Evolutionary conservation across 192 early-diverging fungal genomes (phyloP).

Genomic region (Entophlyctis helioformis): DNA sequence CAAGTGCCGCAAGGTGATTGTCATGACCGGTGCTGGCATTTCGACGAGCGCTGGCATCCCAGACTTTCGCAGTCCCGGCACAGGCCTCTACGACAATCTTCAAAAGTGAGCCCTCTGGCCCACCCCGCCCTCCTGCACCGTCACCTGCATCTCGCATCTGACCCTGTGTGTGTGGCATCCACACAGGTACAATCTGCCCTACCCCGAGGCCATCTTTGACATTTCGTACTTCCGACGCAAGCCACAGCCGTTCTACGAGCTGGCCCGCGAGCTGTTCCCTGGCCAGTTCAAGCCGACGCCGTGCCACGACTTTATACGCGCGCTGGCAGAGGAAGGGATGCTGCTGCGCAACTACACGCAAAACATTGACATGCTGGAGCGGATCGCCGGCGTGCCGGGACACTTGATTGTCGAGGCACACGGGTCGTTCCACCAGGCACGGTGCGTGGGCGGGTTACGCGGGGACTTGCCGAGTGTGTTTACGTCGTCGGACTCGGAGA

Average conservation of each 20-base stretch:
- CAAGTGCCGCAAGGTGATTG: constrained; percentile 8
- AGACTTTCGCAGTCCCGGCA: constrained; percentile 74
- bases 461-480: too few relatives aligned
- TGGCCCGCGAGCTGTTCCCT: constrained; percentile 86
- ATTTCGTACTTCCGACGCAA: constrained; percentile 75
- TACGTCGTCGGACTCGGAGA: too few relatives aligned
- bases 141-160: not conserved
- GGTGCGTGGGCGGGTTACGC: constrained; percentile 59
- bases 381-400: constrained; percentile 60
- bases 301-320: constrained; percentile 76
- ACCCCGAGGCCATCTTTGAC: constrained; percentile 69
- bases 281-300: constrained; percentile 60
- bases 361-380: constrained; percentile 94
- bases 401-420: constrained; percentile 82
- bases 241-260: constrained; percentile 77
- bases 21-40: constrained; percentile 25
- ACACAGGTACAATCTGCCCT: not conserved
- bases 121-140: too few relatives aligned
- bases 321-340: constrained; percentile 57
- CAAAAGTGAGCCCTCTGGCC: constrained; percentile 9
- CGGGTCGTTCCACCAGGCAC: constrained; percentile 64
- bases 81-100: constrained; percentile 76
- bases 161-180: not conserved
- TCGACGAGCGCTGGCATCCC: constrained; percentile 61
- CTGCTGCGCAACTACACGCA: constrained; percentile 85